Base-by-base conservation (phyloP, 805 yeast species). In the Wickerhamomyces rabaulensis region DNA sequence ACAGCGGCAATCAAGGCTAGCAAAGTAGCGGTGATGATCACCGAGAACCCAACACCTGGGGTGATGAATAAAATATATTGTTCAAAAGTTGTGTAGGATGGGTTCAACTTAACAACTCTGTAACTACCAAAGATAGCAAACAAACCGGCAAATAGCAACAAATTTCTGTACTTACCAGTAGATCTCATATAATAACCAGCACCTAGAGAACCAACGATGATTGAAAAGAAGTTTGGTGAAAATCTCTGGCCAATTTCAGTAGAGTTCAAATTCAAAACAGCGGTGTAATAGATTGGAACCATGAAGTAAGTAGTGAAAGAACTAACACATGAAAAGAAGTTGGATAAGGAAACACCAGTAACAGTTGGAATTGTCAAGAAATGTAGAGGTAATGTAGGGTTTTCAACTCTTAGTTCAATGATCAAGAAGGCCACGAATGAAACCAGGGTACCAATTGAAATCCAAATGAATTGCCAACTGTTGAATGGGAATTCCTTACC, bases 1-100 rank as follows among this genome's bases (percentile, higher is more conserved):
- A 81, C 90, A 1, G 89, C 80, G 2, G 90, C 85, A 52, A 84
- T 82, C 67, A 83, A 73, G 1, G 89, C 79, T 20, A 84, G 63
- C 40, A 84, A 67, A 0, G 88, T 82, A 12, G 82, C 79, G 0
- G 90, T 84, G 52, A 84, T 70, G 63, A 82, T 70, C 3, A 78
- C 71, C 0, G 87, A 66, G 51, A 75, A 75, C 1, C 84, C 82
- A 47, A 76, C 57, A 2, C 83, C 79, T 3, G 84, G 79, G 3
- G 77, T 63, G 4, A 75, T 49, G 23, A 71, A 60, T 26, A 82
- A 49, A 2, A 70, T 46, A 51, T 64, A 77, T 52, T 76, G 79
- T 27, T 67, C 71, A 54, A 74, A 64, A 8, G 62, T 53, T 3
- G 70, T 55, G 31, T 70, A 66, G 6, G 54, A 39, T 2, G 69